A percentile compares a stretch with the other conserved stretches of the same genome.
Conservation (phyloP, 345 rosid genomes). For the Aegle marmelos region DNA sequence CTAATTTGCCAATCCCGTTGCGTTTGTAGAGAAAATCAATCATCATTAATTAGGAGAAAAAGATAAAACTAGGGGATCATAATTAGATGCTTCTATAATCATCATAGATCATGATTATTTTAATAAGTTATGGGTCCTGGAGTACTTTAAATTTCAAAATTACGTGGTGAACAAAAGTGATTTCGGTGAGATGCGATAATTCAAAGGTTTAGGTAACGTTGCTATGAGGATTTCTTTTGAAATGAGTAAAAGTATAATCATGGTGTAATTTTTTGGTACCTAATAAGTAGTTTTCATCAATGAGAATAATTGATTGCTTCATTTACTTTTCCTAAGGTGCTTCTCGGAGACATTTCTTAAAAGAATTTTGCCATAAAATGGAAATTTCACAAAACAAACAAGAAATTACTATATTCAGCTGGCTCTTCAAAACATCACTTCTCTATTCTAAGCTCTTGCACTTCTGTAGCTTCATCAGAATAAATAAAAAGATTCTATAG, state of each 20-base stretch:
- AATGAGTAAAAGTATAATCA: not conserved
- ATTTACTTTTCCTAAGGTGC: not conserved
- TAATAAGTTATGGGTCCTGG: not conserved
- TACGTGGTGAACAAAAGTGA: not conserved
- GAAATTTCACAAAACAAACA: not conserved
- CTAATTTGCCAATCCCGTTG: too few species aligned
- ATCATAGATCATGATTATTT: constrained; percentile 19
- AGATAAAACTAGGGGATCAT: constrained; percentile 6
- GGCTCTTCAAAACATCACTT: not conserved
- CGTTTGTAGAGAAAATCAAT: too few species aligned
- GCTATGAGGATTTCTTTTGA: not conserved
- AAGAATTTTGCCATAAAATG: not conserved
- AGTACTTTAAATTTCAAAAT: constrained; percentile 15
- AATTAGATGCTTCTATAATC: constrained; percentile 20
- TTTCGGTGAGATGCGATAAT: not conserved
- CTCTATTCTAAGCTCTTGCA: not conserved
- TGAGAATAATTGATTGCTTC: not conserved
- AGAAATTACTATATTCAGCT: not conserved
- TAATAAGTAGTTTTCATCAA: not conserved
- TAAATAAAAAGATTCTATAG: too few species aligned
- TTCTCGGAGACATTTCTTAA: not conserved
- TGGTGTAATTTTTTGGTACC: not conserved
- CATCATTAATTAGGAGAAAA: constrained; percentile 9
- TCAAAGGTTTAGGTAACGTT: not conserved
- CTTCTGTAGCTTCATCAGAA: not conserved